Base-by-base conservation (phyloP, 371 early-diverging fungal species). In the Apophysomyces ossiformis region DNA sequence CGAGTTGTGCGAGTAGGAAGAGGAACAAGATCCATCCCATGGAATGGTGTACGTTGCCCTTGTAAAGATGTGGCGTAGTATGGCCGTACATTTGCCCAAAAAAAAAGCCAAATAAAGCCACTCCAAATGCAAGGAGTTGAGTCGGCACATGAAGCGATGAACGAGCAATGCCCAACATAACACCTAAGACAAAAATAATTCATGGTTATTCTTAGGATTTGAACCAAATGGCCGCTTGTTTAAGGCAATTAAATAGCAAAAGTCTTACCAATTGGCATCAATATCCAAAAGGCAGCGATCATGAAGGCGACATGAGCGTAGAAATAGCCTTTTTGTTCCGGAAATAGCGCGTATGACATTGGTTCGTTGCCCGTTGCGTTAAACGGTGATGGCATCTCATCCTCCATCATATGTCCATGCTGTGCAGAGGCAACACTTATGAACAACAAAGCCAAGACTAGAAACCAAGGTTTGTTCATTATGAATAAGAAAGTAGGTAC, bases 1-100 rank as follows among this genome's bases (percentile, higher is more conserved):
- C 39, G 69, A 80, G 60, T 66, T 83, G 83, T 13, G 66, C 67
- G 38, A 75, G 67, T 36, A 83, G 36, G 26, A 83, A 62, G 11
- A 75, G 43, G 45, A 78, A 80, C 4, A 83, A 36, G 36, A 76
- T 46, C 83, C 83, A 80, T 2, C 83, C 83, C 61, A 80, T 36
- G 1, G 78, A 72, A 67, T 83, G 83, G 60, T 83, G 83, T 15
- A 73, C 69, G 44, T 83, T 83, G 12, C 81, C 80, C 37, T 64
- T 46, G 57, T 83, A 83, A 5, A 83, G 63, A 63, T 79, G 81
- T 32, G 83, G 83, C 7, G 74, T 73, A 1, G 76, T 69, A 38
- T 83, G 83, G 18, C 81, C 83, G 64, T 83, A 83, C 2, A 80
- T 9, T 58, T 80, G 71, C 32, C 73, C 83, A 70, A 83, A 83